Evolutionary conservation across 345 rosid genomes (phyloP), one percentile per base, ranked within the genome.

Genomic region (Pseudoturritis turrita): DNA sequence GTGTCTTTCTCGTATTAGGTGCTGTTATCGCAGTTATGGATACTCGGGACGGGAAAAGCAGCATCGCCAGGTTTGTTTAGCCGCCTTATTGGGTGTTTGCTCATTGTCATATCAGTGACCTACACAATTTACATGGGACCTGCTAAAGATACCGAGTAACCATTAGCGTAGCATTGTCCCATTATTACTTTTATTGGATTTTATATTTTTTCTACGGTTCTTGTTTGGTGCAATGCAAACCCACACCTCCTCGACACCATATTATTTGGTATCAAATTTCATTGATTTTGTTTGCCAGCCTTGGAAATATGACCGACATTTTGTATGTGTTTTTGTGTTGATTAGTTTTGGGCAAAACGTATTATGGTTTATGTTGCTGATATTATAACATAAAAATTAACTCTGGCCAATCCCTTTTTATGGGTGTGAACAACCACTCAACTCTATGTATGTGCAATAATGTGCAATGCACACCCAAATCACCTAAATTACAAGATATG

Each of bases 91-190:
- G 98, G 98, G 51, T 86, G 92, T 78, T 65, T 90, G 37, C 89
- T 93, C 45, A 82, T 89, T 72, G 45, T 89, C 68, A 49, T 87
- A 57, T 93, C 97, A 3, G 84, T 87, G 25, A 77, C 79, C 63
- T 85, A 72, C 80, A 93, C 94, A 35, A 40, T 90, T 31, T 87
- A 80, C 69, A 33, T 69, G 51, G 97, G 94, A 64, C 96, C 94
- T 9, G 89, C 88, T 45, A 90, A 82, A 62, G 98, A 92, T 65
- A 75, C 68, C 1, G 89, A 83, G 65, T 84, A 82, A 83, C n/a
- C 51, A 56, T 18, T 15, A 65, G 29, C 21, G 1, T 64, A 72
- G 39, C 33, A 35, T 31, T 21, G 46, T 62, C 23, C 37, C 47
- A 49, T 21, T 43, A 41, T 56, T 22, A 11, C 12, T 29, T 25